Conservation (phyloP, 2,329 filamentous ascomycete species). For the Mycosphaerella arachidis region DNA sequence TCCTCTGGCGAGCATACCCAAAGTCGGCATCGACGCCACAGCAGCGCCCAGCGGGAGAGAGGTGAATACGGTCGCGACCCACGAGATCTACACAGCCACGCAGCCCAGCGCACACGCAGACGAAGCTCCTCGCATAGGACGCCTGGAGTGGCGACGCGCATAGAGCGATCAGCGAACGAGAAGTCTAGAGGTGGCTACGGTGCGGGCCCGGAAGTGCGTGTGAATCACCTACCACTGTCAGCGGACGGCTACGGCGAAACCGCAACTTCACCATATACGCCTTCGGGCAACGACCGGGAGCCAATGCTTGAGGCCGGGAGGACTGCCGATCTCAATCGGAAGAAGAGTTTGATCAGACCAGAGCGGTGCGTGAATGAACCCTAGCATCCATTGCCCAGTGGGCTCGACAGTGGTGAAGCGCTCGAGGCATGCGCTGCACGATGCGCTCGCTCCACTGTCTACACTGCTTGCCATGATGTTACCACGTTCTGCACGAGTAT, state of each 20-base stretch:
- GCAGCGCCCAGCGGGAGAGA: constrained; percentile 16
- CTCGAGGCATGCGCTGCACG: too few relatives aligned
- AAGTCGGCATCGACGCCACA: constrained; percentile 21
- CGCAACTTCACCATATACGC: constrained; percentile 44
- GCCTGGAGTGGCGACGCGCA: constrained; percentile 3
- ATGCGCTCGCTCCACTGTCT: too few relatives aligned
- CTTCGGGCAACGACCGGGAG: constrained; percentile 45
- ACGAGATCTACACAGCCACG: constrained; percentile 15
- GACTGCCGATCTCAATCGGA: constrained; percentile 57
- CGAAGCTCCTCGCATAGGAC: constrained; percentile 21
- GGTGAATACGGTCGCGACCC: constrained; percentile 9
- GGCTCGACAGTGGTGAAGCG: too few relatives aligned
- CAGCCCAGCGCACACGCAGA: constrained; percentile 15
- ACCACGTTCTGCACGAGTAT: too few relatives aligned
- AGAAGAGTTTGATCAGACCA: constrained; percentile 82
- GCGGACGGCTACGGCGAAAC: constrained; percentile 37
- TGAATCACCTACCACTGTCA: constrained; percentile 16
- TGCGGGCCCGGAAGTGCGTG: constrained; percentile 13
- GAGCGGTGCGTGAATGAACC: constrained; percentile 52
- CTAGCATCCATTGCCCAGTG: too few relatives aligned
- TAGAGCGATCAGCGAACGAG: constrained; percentile 15
- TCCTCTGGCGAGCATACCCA: constrained; percentile 62
- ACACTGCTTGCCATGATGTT: too few relatives aligned
- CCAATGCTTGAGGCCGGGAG: constrained; percentile 48
- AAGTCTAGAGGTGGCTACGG: constrained; percentile 35